A percentile compares a stretch with the other conserved stretches of the same genome.
These are phyloP conservation scores for Ophidiomyces ophidiicola DNA, from an alignment of 2,329 filamentous ascomycete genomes.

Conservation along the genomic window DNA sequence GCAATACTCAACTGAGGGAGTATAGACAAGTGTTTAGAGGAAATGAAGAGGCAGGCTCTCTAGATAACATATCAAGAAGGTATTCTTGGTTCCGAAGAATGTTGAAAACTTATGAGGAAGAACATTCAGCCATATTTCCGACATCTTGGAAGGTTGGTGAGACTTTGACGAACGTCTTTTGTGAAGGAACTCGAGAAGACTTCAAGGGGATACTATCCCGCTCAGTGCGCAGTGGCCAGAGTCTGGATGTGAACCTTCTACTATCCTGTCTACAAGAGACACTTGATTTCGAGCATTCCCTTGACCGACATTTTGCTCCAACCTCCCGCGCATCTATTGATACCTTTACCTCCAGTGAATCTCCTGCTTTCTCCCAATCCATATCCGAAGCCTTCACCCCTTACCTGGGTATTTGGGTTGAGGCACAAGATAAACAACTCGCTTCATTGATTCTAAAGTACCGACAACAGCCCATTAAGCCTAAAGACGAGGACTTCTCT, in stretches of 20 bases:
- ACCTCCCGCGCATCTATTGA: conserved; percentile 68
- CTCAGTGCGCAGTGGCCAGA: conserved; percentile 69
- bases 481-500: conserved; percentile 82
- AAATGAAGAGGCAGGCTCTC: conserved; percentile 86
- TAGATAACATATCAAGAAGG: conserved; percentile 90
- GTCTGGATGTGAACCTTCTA: conserved; percentile 78
- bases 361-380: conserved; percentile 69
- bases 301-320: conserved; percentile 71
- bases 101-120: conserved; percentile 89
- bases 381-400: conserved; percentile 97
- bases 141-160: conserved; percentile 81
- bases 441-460: conserved; percentile 78
- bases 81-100: conserved; percentile 96
- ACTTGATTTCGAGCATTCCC: conserved; percentile 84
- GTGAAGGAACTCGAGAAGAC: conserved; percentile 88
- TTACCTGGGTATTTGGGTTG: conserved; percentile 92
- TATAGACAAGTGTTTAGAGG: conserved; percentile 92
- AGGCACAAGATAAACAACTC: conserved; percentile 83
- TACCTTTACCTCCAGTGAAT: conserved; percentile 68
- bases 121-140: conserved; percentile 81
- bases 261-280: conserved; percentile 88
- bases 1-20: conserved; percentile 90
- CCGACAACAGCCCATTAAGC: conserved; percentile 64
- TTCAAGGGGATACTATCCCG: conserved; percentile 86
- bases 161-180: conserved; percentile 79